phyloP scores from a whole-genome alignment of 1,139 yeast species.

The Pichia sp. region DNA sequence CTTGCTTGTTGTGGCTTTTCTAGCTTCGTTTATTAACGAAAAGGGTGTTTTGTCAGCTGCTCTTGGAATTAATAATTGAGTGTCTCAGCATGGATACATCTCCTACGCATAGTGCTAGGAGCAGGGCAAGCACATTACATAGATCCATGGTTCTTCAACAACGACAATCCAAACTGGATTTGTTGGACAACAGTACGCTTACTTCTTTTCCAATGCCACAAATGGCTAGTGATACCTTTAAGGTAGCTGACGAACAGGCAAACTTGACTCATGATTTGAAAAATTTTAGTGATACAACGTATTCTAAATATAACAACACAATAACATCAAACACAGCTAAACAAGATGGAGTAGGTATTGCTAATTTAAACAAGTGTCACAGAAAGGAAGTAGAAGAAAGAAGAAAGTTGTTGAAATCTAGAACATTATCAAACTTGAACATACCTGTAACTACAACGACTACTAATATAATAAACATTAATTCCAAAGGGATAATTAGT shows the following conservation, averaged over 20 bases:
- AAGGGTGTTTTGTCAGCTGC: no score
- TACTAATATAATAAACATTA: slow-evolving; percentile 16
- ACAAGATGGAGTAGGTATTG: no score
- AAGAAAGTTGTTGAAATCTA: no score
- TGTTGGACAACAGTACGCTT: slow-evolving; percentile 53
- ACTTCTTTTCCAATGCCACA: slow-evolving; percentile 67
- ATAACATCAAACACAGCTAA: no score
- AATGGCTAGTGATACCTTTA: slow-evolving; percentile 29
- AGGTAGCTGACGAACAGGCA: no score
- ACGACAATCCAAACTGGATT: slow-evolving; percentile 48
- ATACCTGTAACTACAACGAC: slow-evolving; percentile 28
- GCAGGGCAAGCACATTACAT: not conserved
- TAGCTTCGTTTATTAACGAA: no score
- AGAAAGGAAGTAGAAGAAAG: no score
- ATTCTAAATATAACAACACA: no score
- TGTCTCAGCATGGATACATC: not conserved
- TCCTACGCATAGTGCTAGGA: not conserved
- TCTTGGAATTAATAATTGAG: not conserved
- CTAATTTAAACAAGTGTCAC: no score
- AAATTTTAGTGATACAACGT: no score
- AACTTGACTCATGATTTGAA: no score
- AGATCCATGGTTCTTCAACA: slow-evolving; percentile 12
- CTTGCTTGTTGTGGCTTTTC: no score
- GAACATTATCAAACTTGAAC: slow-evolving; percentile 28
- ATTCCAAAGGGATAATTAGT: not conserved